Evolutionary conservation across 1,139 yeast genomes (phyloP).

Genomic region (Hansenula lynferdii): DNA sequence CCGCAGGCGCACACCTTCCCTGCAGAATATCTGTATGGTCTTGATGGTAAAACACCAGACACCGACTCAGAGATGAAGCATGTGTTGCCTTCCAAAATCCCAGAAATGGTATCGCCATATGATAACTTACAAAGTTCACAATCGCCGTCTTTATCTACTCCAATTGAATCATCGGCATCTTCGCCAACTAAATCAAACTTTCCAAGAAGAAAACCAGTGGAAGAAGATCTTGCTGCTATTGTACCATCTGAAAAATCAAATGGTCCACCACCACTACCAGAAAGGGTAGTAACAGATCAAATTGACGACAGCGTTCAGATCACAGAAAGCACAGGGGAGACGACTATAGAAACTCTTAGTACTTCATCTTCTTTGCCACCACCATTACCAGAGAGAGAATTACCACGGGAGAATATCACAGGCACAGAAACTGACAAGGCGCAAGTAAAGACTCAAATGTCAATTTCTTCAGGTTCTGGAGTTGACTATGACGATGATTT

Average conservation of each 20-base stretch:
- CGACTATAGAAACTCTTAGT: too few relatives aligned
- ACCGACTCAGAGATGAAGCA: conserved; percentile 9
- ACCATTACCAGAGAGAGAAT: conserved; percentile 7
- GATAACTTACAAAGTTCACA: conserved; percentile 2
- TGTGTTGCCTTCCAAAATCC: conserved; percentile 16
- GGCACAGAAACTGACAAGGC: not conserved
- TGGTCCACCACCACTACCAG: conserved; percentile 15
- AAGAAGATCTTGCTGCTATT: not conserved
- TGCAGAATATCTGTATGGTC: conserved; percentile 18
- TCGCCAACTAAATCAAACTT: conserved; percentile 4
- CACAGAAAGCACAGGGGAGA: not conserved
- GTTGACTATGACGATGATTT: not conserved
- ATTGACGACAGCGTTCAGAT: too few relatives aligned
- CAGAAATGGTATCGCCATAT: conserved; percentile 23
- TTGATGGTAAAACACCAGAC: conserved; percentile 14
- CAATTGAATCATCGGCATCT: not conserved
- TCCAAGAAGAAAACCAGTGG: conserved; percentile 19
- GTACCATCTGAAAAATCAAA: not conserved
- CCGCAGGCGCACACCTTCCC: conserved; percentile 24
- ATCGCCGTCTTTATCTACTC: not conserved
- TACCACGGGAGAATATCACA: not conserved
- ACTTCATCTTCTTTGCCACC: conserved; percentile 4
- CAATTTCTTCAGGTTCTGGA: not conserved
- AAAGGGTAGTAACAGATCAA: not conserved
- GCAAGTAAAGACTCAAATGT: not conserved